phyloP scores from a whole-genome alignment of 148 eudicot species.

The Gaultheria prostrata region DNA sequence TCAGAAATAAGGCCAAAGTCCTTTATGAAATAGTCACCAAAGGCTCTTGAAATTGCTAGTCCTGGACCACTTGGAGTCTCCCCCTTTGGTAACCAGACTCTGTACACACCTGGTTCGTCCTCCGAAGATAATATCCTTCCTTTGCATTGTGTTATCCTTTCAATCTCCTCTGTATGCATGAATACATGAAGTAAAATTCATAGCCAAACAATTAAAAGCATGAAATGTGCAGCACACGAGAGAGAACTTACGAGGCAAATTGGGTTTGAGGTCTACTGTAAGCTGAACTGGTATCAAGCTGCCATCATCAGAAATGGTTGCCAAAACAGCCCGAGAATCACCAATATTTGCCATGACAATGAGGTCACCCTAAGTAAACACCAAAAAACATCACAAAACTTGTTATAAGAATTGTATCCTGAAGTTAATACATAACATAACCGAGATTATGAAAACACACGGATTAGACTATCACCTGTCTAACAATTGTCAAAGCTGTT shows the following conservation, averaged over 20 bases:
- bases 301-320: conserved; percentile 50
- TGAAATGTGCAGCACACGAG: background rate
- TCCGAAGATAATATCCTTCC: conserved; percentile 54
- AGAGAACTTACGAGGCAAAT: conserved; percentile 56
- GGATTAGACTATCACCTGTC: conserved; percentile 43
- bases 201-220: background rate
- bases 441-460: background rate
- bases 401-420: background rate
- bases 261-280: conserved; percentile 70
- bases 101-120: conserved; percentile 72
- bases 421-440: background rate
- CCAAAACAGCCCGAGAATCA: conserved; percentile 80
- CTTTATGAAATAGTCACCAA: conserved; percentile 75
- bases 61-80: conserved; percentile 47
- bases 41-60: conserved; percentile 74
- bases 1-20: conserved; percentile 75
- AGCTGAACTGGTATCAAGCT: conserved; percentile 64
- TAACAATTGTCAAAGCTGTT: conserved; percentile 62
- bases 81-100: conserved; percentile 64
- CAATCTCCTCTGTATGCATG: conserved; percentile 50
- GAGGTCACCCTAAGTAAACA: conserved; percentile 47
- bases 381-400: background rate
- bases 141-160: conserved; percentile 51
- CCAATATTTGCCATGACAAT: conserved; percentile 71
- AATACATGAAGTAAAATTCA: conserved; percentile 1